Percentiles rank a stretch among this genome's conserved stretches.
These are phyloP conservation scores for Globisporangium echinulatum DNA, from an alignment of 352 stramenopile genomes.

Conservation along the genomic window DNA sequence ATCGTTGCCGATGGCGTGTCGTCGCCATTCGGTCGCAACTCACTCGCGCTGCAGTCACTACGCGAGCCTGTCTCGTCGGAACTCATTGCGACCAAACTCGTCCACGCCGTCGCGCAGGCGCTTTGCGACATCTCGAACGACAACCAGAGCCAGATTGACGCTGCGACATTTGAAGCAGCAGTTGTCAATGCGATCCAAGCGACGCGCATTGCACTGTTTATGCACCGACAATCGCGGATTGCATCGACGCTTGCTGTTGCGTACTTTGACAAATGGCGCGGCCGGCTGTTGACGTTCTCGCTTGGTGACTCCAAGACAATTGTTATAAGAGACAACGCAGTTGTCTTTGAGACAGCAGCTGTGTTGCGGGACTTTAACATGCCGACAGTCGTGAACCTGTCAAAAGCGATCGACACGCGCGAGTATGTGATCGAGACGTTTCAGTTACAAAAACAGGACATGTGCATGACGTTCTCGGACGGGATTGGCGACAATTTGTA, in stretches of 20 bases:
- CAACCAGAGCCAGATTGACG: conserved; percentile 35
- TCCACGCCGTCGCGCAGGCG: conserved; percentile 33
- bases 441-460: conserved; percentile 36
- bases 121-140: conserved; percentile 54
- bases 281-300: conserved; percentile 56
- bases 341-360: conserved; percentile 64
- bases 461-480: conserved; percentile 74
- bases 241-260: conserved; percentile 61
- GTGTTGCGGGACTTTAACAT: conserved; percentile 79
- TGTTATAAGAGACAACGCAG: conserved; percentile 34
- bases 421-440: conserved; percentile 75
- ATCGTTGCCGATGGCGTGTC: conserved; percentile 76
- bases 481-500: conserved; percentile 77
- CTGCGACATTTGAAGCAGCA: conserved; percentile 33
- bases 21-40: conserved; percentile 43
- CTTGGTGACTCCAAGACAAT: conserved; percentile 75
- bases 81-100: conserved; percentile 48
- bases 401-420: conserved; percentile 28
- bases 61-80: conserved; percentile 39
- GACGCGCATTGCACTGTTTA: conserved; percentile 50
- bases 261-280: conserved; percentile 70
- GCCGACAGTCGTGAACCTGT: conserved; percentile 66
- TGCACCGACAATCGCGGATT: conserved; percentile 50
- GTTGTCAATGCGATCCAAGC: conserved; percentile 51
- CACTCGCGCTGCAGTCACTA: conserved; percentile 14